phyloP scores from a whole-genome alignment of 495 filamentous ascomycete species.

The Tuber brumale region DNA sequence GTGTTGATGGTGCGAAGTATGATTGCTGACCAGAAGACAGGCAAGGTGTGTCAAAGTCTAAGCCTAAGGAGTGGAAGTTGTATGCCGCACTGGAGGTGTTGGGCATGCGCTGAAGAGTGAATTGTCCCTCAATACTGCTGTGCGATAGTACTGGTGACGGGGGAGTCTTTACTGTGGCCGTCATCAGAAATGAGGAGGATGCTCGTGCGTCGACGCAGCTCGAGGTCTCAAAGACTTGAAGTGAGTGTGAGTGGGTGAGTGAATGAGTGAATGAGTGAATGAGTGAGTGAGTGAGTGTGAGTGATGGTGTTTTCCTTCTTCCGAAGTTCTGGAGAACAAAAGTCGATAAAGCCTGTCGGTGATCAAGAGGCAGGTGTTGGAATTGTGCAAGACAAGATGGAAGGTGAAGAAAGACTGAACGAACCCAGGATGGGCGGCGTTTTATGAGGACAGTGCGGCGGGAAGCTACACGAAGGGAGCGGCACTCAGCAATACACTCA shows the following conservation, averaged over 20 bases:
- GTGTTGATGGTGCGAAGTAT: conserved; percentile 4
- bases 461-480: conserved; percentile 26
- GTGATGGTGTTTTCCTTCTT: not conserved
- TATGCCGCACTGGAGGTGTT: not conserved
- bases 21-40: conserved; percentile 14
- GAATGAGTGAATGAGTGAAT: not conserved
- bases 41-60: not conserved
- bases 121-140: conserved; percentile 19
- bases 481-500: conserved; percentile 21
- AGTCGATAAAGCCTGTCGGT: not conserved
- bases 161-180: conserved; percentile 24
- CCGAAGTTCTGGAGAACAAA: not conserved
- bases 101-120: not conserved
- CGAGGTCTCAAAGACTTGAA: not conserved
- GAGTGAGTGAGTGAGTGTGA: not conserved
- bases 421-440: conserved; percentile 26
- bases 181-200: conserved; percentile 19
- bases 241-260: not conserved
- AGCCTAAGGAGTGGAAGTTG: conserved; percentile 6
- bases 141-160: conserved; percentile 17
- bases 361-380: conserved; percentile 4
- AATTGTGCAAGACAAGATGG: conserved; percentile 19
- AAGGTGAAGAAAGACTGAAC: conserved; percentile 20
- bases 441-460: conserved; percentile 31
- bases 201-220: not conserved